Evolutionary conservation across 176 grass and related monocot genomes (phyloP).

Genomic region (Ananas comosus): DNA sequence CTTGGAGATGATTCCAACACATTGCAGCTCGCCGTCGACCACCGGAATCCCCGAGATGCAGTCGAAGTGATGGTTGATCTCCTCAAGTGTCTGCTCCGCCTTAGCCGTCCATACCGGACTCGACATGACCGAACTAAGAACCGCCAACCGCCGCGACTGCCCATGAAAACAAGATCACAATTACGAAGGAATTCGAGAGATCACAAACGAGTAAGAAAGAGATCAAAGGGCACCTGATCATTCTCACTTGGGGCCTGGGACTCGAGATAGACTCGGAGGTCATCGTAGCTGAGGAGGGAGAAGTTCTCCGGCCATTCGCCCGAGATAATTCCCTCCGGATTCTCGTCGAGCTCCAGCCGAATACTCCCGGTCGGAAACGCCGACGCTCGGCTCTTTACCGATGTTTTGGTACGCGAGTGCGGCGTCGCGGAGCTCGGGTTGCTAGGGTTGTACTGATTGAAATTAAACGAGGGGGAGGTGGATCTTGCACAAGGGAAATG

Average conservation of each 20-base stretch:
- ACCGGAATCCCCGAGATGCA: constrained; percentile 56
- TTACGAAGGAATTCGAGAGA: neutral
- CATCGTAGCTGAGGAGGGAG: constrained; percentile 68
- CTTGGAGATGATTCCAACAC: constrained; percentile 62
- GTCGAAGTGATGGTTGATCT: constrained; percentile 57
- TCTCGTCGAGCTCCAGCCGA: constrained; percentile 67
- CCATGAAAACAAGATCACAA: neutral
- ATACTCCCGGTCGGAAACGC: constrained; percentile 33
- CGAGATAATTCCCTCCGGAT: constrained; percentile 83
- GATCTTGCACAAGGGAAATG: constrained; percentile 20
- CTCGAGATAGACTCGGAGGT: constrained; percentile 53
- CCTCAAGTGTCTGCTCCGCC: constrained; percentile 51
- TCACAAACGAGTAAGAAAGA: neutral
- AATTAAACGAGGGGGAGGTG: neutral
- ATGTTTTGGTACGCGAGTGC: neutral
- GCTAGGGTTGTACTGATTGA: neutral
- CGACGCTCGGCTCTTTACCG: constrained; percentile 20
- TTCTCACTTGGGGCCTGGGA: constrained; percentile 15
- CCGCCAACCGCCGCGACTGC: constrained; percentile 13
- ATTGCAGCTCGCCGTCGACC: constrained; percentile 53
- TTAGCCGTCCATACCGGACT: constrained; percentile 35
- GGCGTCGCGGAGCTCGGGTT: neutral
- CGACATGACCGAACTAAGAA: constrained; percentile 59
- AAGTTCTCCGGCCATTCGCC: constrained; percentile 76
- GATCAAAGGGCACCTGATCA: constrained; percentile 25